phyloP scores from a whole-genome alignment of 345 rosid species.

The Draba incana region DNA sequence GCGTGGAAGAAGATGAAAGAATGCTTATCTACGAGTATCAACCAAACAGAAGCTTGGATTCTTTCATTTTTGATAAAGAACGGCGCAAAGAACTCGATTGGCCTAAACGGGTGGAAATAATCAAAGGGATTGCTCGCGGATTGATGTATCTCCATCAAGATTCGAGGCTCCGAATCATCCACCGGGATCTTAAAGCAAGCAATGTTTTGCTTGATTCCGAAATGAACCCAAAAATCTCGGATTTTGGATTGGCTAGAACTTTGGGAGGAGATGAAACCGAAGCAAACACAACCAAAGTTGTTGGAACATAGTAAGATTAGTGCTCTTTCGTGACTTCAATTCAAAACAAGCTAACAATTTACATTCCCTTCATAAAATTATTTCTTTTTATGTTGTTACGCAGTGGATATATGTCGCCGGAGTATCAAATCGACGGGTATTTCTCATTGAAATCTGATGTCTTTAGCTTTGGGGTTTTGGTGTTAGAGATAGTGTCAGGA shows the following conservation, averaged over 20 bases:
- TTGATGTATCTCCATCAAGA: constrained; percentile 49
- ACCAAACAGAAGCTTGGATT: constrained; percentile 52
- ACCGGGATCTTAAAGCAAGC: constrained; percentile 46
- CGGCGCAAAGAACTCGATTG: constrained; percentile 36
- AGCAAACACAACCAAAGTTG: constrained; percentile 42
- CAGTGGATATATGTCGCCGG: constrained; percentile 47
- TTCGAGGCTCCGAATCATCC: constrained; percentile 44
- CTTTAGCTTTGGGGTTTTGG: constrained; percentile 43
- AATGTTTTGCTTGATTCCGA: constrained; percentile 42
- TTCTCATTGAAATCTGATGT: constrained; percentile 46
- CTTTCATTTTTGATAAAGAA: constrained; percentile 36
- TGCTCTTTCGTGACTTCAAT: constrained; percentile 5
- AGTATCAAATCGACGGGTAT: constrained; percentile 41
- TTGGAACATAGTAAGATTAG: constrained; percentile 45
- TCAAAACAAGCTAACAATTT: neutral
- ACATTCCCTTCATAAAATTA: too few relatives aligned
- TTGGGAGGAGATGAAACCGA: constrained; percentile 44
- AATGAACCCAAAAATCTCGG: constrained; percentile 44
- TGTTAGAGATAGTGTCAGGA: constrained; percentile 42
- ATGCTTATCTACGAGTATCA: constrained; percentile 59
- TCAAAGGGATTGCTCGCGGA: constrained; percentile 47
- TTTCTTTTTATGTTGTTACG: neutral
- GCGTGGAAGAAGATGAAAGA: constrained; percentile 52
- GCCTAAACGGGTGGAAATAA: constrained; percentile 38
- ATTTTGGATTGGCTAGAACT: constrained; percentile 46